These are phyloP conservation scores for Starmerella kuoi DNA, from an alignment of 805 yeast species.

Conservation along the genomic window DNA sequence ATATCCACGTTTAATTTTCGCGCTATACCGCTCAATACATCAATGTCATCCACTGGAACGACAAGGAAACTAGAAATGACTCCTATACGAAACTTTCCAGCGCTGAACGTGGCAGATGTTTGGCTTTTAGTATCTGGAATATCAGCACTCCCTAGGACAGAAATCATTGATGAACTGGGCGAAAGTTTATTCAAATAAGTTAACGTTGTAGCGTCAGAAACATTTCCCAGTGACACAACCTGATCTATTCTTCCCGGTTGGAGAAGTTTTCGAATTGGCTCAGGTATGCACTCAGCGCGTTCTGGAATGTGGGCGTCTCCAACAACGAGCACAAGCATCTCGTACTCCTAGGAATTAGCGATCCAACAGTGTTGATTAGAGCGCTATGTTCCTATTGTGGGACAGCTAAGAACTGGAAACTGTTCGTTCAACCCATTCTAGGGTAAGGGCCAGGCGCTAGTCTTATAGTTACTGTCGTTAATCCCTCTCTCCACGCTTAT, in stretches of 20 bases:
- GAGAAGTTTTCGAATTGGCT: conserved; percentile 57
- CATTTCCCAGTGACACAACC: conserved; percentile 76
- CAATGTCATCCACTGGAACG: conserved; percentile 78
- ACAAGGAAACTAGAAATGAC: conserved; percentile 73
- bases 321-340: conserved; percentile 66
- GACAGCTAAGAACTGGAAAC: no score
- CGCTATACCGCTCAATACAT: conserved; percentile 68
- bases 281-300: conserved; percentile 45
- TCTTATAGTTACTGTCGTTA: no score
- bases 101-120: conserved; percentile 48
- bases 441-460: no score
- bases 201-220: conserved; percentile 50
- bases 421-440: no score
- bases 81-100: conserved; percentile 68
- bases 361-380: no score
- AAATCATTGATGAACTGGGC: conserved; percentile 43
- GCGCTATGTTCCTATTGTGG: no score
- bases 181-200: conserved; percentile 57
- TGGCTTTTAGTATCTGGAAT: conserved; percentile 38
- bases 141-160: conserved; percentile 79
- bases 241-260: conserved; percentile 78
- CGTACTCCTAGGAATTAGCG: no score
- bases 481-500: no score
- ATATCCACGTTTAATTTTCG: conserved; percentile 87
- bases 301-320: conserved; percentile 90